A percentile compares a stretch with the other conserved stretches of the same genome.
Conservation (phyloP, 768 basidiomycete genomes). For the Paxillus rubicundulus region DNA sequence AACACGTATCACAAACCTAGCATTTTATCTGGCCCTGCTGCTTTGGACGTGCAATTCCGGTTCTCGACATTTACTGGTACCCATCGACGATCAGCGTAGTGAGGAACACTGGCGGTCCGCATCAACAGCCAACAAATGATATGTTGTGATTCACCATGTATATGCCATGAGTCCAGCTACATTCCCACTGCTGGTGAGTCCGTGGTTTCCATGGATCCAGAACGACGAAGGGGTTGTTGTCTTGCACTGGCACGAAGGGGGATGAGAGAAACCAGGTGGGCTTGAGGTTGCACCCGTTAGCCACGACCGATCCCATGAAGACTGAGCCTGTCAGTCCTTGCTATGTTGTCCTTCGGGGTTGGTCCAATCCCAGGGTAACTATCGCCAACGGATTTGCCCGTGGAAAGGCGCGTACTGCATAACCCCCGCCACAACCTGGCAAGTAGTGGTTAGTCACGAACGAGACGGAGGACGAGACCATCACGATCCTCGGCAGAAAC, state of each 20-base stretch:
- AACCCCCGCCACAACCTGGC: conserved; percentile 82
- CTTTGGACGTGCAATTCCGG: too few relatives aligned
- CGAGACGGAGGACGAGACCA: conserved; percentile 74
- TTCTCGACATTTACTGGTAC: too few relatives aligned
- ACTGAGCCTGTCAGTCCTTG: conserved; percentile 1
- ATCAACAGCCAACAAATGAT: too few relatives aligned
- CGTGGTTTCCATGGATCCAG: conserved; percentile 73
- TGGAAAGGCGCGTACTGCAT: conserved; percentile 71
- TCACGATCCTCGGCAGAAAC: conserved; percentile 85
- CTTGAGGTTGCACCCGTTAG: background rate
- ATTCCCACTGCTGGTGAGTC: too few relatives aligned
- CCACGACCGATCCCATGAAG: background rate
- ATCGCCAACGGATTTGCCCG: conserved; percentile 16
- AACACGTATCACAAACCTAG: conserved; percentile 15
- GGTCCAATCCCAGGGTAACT: conserved; percentile 20
- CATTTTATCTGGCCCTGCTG: conserved; percentile 5
- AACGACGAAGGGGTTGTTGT: conserved; percentile 62
- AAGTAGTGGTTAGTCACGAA: conserved; percentile 92
- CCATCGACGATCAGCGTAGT: too few relatives aligned
- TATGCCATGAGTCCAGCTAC: too few relatives aligned
- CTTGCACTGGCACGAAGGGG: conserved; percentile 86
- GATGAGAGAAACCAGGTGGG: conserved; percentile 81
- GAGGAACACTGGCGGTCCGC: too few relatives aligned
- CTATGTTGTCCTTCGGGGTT: conserved; percentile 65
- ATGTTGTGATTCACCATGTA: too few relatives aligned